These are phyloP conservation scores for Taphrina flavorubra DNA, from an alignment of 1,139 yeast genomes.

Conservation along the genomic window DNA sequence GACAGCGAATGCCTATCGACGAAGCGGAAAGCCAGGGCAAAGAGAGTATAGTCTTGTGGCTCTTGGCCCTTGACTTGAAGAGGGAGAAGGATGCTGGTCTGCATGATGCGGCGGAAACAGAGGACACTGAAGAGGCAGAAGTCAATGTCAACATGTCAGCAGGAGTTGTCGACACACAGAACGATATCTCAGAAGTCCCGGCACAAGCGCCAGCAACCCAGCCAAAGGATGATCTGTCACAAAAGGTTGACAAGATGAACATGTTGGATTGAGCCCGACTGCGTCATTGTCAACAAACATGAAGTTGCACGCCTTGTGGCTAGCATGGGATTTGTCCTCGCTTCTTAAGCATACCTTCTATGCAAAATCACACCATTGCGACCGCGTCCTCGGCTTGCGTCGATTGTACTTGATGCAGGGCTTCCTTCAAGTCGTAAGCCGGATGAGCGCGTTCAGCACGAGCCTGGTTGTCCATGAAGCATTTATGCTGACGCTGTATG, in stretches of 20 bases:
- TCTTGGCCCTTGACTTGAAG: conserved; percentile 53
- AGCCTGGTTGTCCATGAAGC: no score
- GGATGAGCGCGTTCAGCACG: no score
- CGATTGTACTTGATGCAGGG: no score
- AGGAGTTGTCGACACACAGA: conserved; percentile 11
- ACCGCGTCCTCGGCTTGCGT: no score
- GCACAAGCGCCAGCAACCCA: background rate
- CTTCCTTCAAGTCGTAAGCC: no score
- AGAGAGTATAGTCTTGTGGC: conserved; percentile 60
- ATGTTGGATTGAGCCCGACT: conserved; percentile 17
- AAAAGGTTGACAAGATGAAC: conserved; percentile 18
- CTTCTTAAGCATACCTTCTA: no score
- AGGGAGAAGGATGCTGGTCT: conserved; percentile 42
- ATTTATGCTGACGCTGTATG: no score
- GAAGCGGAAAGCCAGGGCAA: conserved; percentile 79
- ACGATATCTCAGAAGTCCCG: background rate
- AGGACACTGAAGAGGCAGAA: conserved; percentile 7
- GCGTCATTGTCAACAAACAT: no score
- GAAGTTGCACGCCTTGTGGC: no score
- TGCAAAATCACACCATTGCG: no score
- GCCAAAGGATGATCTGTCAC: background rate
- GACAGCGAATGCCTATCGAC: conserved; percentile 81
- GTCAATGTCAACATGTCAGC: conserved; percentile 33
- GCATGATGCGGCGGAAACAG: conserved; percentile 34
- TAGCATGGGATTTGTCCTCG: no score